These are phyloP conservation scores for Tilletia caries DNA, from an alignment of 1,284 basidiomycete species.

Conservation along the genomic window DNA sequence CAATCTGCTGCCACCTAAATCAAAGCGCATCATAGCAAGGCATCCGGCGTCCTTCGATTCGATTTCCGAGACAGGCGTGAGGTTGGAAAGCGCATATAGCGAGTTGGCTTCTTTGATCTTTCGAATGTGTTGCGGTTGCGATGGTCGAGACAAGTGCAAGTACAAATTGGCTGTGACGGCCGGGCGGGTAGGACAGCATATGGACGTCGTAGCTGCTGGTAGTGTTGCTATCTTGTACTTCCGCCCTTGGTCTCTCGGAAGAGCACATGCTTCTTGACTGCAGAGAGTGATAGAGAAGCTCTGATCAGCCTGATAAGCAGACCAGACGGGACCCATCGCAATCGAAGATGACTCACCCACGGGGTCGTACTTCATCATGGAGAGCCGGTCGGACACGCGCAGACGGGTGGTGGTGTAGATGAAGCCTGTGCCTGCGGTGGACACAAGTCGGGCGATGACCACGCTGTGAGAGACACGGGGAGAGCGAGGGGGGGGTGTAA, in stretches of 20 bases:
- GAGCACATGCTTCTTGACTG: constrained; percentile 49
- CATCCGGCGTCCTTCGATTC: no score
- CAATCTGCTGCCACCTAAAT: no score
- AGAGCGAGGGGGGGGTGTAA: no score
- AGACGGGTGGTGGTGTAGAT: constrained; percentile 48
- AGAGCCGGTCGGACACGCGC: constrained; percentile 40
- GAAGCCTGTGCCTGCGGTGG: constrained; percentile 50
- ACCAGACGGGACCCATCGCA: neutral
- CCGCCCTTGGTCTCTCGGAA: constrained; percentile 44
- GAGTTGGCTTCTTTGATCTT: no score
- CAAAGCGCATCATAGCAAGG: no score
- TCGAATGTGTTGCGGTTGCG: no score
- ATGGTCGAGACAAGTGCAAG: no score
- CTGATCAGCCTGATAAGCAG: neutral
- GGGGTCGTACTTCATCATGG: constrained; percentile 53
- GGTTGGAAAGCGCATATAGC: no score
- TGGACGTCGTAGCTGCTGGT: no score
- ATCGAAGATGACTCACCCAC: constrained; percentile 41
- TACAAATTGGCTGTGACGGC: no score
- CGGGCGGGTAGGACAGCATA: no score
- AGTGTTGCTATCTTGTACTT: constrained; percentile 8
- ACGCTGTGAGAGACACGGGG: constrained; percentile 28
- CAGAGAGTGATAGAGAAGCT: neutral
- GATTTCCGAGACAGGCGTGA: no score
- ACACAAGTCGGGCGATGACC: constrained; percentile 49